phyloP scores from a whole-genome alignment of 306 rosid genomes.

The Prunus persica region DNA sequence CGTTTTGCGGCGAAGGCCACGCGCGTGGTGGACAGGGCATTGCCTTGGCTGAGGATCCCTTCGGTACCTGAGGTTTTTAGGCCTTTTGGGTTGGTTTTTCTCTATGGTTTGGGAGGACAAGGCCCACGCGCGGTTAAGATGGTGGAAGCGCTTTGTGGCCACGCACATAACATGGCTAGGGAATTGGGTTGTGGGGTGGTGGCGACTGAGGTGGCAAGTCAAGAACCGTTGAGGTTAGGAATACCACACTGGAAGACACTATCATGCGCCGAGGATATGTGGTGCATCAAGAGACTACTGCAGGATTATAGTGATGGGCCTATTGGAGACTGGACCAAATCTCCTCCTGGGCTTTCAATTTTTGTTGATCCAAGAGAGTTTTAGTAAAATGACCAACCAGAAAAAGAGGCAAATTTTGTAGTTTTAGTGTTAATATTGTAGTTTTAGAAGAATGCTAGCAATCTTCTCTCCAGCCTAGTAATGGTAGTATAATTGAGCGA shows the following conservation, averaged over 20 bases:
- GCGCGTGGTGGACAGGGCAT: conserved; percentile 47
- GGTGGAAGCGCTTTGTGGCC: conserved; percentile 48
- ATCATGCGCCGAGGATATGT: conserved; percentile 59
- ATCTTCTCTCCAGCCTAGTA: too few relatives aligned
- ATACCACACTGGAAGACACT: conserved; percentile 73
- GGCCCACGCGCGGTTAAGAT: conserved; percentile 46
- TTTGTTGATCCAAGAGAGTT: conserved; percentile 86
- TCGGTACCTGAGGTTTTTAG: conserved; percentile 61
- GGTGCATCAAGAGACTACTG: conserved; percentile 71
- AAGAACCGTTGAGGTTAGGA: conserved; percentile 52
- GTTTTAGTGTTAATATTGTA: background rate
- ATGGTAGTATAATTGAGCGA: too few relatives aligned
- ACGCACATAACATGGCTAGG: conserved; percentile 62
- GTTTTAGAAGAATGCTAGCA: too few relatives aligned
- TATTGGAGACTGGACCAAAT: conserved; percentile 79
- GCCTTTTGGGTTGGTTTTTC: conserved; percentile 66
- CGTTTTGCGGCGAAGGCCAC: conserved; percentile 40
- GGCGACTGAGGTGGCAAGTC: conserved; percentile 60
- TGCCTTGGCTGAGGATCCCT: conserved; percentile 61
- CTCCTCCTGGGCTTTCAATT: conserved; percentile 54
- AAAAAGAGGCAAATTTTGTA: background rate
- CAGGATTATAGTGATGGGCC: conserved; percentile 66
- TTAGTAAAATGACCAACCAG: background rate
- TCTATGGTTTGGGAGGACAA: conserved; percentile 68
- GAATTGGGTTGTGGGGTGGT: conserved; percentile 59